These are phyloP conservation scores for Cyathus striatus DNA, from an alignment of 768 basidiomycete genomes.

Conservation along the genomic window DNA sequence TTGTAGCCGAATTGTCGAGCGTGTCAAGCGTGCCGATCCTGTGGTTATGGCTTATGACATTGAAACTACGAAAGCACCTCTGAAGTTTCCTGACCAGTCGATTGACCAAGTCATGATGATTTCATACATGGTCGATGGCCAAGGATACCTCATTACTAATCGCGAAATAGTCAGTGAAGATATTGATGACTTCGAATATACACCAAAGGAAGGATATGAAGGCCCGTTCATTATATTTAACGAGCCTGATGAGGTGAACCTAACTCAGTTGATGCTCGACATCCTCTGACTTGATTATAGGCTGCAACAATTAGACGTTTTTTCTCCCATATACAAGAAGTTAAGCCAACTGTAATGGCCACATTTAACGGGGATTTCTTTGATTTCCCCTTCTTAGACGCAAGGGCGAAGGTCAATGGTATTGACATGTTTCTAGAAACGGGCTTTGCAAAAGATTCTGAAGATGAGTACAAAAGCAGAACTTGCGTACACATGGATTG, in stretches of 20 bases:
- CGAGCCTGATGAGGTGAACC: constrained; percentile 79
- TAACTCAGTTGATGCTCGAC: neutral
- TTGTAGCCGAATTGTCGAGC: constrained; percentile 67
- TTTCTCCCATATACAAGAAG: constrained; percentile 91
- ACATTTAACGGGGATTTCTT: constrained; percentile 99
- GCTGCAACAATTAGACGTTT: constrained; percentile 78
- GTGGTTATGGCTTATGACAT: constrained; percentile 99
- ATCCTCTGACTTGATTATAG: constrained; percentile 15
- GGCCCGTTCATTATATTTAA: constrained; percentile 96
- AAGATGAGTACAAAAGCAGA: constrained; percentile 93
- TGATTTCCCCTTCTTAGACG: constrained; percentile 95
- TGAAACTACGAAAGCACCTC: constrained; percentile 98
- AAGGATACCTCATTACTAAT: constrained; percentile 96
- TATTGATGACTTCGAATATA: constrained; percentile 98
- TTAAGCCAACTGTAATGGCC: constrained; percentile 94
- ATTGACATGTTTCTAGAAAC: constrained; percentile 97
- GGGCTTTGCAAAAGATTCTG: constrained; percentile 86
- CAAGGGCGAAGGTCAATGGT: constrained; percentile 78
- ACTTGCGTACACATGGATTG: constrained; percentile 98
- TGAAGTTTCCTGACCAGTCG: constrained; percentile 95
- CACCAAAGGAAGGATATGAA: constrained; percentile 95
- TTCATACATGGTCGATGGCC: constrained; percentile 98
- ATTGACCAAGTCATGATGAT: constrained; percentile 99
- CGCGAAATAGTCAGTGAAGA: constrained; percentile 96
- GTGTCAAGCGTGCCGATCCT: constrained; percentile 97